These are phyloP conservation scores for Syncephalastrum contaminatum DNA, from an alignment of 371 early-diverging fungal species.

Conservation along the genomic window DNA sequence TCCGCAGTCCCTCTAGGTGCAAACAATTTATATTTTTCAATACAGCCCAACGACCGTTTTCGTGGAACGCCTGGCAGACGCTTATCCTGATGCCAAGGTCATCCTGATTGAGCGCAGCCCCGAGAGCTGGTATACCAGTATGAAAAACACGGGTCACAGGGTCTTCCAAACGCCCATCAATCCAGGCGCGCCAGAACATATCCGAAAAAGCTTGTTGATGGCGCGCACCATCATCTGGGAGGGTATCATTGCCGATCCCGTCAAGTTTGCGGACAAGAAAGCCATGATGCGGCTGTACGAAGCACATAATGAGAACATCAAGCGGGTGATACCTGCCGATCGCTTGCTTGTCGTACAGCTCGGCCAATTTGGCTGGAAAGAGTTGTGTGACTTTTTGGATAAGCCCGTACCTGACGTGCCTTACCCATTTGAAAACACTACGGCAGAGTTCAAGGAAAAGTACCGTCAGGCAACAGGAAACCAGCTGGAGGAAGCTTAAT, in stretches of 20 bases:
- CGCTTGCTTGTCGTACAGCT: constrained; percentile 23
- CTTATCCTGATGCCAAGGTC: constrained; percentile 40
- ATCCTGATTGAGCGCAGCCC: constrained; percentile 25
- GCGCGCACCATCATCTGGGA: constrained; percentile 7
- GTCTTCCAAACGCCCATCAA: neutral
- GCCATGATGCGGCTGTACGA: constrained; percentile 12
- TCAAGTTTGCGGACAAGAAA: constrained; percentile 19
- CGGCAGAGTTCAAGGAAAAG: too few species aligned
- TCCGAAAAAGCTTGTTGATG: constrained; percentile 7
- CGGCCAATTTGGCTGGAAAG: constrained; percentile 28
- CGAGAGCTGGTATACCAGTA: constrained; percentile 38
- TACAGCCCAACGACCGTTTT: constrained; percentile 10
- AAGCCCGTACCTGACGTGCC: constrained; percentile 17
- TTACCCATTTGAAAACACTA: constrained; percentile 7
- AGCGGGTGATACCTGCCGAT: constrained; percentile 27
- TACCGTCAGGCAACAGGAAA: too few species aligned
- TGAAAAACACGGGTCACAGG: constrained; percentile 20
- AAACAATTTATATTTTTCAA: too few species aligned
- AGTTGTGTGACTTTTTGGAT: constrained; percentile 15
- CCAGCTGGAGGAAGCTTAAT: too few species aligned
- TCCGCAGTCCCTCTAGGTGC: too few species aligned
- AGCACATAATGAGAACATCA: constrained; percentile 29
- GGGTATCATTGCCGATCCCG: constrained; percentile 18
- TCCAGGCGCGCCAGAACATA: neutral
- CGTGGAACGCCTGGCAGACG: constrained; percentile 11